Conservation (phyloP, 441 rosid genomes). For the Jatropha multifida region DNA sequence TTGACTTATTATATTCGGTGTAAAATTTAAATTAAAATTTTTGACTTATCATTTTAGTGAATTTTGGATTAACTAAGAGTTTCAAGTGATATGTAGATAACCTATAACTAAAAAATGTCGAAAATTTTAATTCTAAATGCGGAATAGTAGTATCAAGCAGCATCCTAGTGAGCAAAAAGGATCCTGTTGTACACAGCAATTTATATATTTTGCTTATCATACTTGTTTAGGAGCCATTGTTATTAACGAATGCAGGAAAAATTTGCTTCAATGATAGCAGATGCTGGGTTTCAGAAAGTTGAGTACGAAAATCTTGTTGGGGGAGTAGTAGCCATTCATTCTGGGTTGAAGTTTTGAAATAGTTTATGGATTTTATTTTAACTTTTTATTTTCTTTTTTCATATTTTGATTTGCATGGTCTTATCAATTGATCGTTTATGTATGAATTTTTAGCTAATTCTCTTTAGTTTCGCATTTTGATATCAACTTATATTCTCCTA, state of each 20-base stretch:
- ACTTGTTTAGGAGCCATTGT: too few species aligned
- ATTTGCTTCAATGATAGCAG: slow-evolving; percentile 85
- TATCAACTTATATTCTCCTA: neutral
- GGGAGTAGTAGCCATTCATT: slow-evolving; percentile 92
- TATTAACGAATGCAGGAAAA: slow-evolving; percentile 56
- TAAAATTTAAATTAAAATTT: too few species aligned
- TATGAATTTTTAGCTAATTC: neutral
- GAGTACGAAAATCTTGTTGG: slow-evolving; percentile 94
- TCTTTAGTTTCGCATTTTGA: neutral
- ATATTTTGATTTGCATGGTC: neutral
- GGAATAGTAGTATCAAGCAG: too few species aligned
- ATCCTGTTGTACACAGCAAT: too few species aligned
- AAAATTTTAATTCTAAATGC: too few species aligned
- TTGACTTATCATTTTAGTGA: too few species aligned
- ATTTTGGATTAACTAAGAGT: too few species aligned
- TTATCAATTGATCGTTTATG: neutral
- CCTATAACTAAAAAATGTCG: too few species aligned
- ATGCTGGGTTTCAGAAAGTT: slow-evolving; percentile 87
- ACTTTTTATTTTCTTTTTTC: too few species aligned
- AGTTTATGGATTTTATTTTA: neutral
- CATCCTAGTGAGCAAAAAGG: too few species aligned
- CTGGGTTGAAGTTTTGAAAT: slow-evolving; percentile 64
- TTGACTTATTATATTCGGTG: too few species aligned
- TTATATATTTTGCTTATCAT: neutral
- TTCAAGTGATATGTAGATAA: too few species aligned